Evolutionary conservation across 1,284 basidiomycete genomes (phyloP).

Genomic region (Porodaedalea pini): DNA sequence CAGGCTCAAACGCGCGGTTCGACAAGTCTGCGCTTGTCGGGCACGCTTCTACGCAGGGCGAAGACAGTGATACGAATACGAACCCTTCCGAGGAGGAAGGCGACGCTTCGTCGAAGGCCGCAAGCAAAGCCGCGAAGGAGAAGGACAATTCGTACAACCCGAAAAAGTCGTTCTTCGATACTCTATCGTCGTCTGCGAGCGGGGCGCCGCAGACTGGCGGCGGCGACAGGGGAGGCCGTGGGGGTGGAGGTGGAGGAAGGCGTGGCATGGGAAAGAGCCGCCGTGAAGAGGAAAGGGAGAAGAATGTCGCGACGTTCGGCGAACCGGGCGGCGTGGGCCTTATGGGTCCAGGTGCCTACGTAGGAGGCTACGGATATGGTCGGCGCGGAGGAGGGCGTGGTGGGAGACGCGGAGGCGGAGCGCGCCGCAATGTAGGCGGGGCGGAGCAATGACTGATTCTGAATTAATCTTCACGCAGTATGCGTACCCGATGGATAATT

Average conservation of each 20-base stretch:
- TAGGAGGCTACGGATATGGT: slow-evolving; percentile 50
- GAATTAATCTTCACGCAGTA: too few relatives aligned
- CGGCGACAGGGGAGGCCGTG: too few relatives aligned
- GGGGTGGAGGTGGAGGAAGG: slow-evolving; percentile 41
- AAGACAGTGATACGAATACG: slow-evolving; percentile 22
- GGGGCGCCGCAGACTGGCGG: slow-evolving; percentile 25
- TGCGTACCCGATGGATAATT: too few relatives aligned
- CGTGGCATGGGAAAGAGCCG: slow-evolving; percentile 57
- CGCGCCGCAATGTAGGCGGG: not conserved
- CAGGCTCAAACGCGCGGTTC: slow-evolving; percentile 68
- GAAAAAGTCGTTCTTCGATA: slow-evolving; percentile 74
- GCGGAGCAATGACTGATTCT: too few relatives aligned
- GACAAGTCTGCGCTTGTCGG: slow-evolving; percentile 60
- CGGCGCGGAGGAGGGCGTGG: slow-evolving; percentile 43
- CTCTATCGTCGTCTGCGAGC: slow-evolving; percentile 56
- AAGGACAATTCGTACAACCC: slow-evolving; percentile 62
- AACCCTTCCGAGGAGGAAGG: slow-evolving; percentile 22
- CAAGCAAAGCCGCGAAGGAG: slow-evolving; percentile 23
- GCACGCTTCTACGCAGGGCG: slow-evolving; percentile 24
- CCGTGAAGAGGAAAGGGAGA: slow-evolving; percentile 73
- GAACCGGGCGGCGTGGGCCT: slow-evolving; percentile 73
- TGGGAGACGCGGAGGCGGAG: slow-evolving; percentile 35
- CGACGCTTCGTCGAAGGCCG: slow-evolving; percentile 27
- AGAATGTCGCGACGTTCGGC: slow-evolving; percentile 78
- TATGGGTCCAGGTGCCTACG: slow-evolving; percentile 61